These are phyloP conservation scores for Picea sitchensis DNA, from an alignment of 75 land plant species.

Conservation along the genomic window DNA sequence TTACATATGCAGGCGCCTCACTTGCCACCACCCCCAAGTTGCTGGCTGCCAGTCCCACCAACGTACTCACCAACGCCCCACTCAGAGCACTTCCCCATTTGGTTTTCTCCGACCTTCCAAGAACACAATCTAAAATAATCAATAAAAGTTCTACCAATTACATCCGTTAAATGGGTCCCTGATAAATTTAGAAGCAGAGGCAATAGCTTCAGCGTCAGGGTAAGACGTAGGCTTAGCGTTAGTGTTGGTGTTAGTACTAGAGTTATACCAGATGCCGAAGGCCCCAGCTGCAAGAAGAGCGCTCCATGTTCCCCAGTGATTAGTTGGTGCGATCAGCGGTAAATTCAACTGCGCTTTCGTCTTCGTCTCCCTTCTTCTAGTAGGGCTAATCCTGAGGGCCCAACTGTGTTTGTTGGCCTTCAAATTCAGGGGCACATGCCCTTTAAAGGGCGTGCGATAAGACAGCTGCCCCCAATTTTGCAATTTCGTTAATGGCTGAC, in stretches of 20 bases:
- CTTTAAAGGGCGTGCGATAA: too few relatives aligned
- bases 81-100: conserved; percentile 78
- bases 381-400: too few relatives aligned
- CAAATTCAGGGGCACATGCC: too few relatives aligned
- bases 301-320: conserved; percentile 88
- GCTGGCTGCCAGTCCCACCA: conserved; percentile 86
- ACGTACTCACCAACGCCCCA: conserved; percentile 84
- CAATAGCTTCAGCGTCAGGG: neutral
- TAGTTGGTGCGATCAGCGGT: conserved; percentile 18
- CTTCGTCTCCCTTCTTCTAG: too few relatives aligned
- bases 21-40: conserved; percentile 70
- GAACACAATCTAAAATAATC: neutral
- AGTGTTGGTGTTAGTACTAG: neutral
- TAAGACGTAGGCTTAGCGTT: neutral
- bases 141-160: neutral
- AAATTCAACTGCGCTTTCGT: conserved; percentile 11
- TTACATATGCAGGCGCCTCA: conserved; percentile 59
- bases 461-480: too few relatives aligned
- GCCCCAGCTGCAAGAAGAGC: conserved; percentile 67
- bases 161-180: neutral
- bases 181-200: neutral
- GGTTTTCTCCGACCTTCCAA: conserved; percentile 84
- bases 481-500: too few relatives aligned
- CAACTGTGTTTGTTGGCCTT: too few relatives aligned
- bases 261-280: conserved; percentile 74